phyloP scores from a whole-genome alignment of 139 green algal species.

The Tetraselmis striata region DNA sequence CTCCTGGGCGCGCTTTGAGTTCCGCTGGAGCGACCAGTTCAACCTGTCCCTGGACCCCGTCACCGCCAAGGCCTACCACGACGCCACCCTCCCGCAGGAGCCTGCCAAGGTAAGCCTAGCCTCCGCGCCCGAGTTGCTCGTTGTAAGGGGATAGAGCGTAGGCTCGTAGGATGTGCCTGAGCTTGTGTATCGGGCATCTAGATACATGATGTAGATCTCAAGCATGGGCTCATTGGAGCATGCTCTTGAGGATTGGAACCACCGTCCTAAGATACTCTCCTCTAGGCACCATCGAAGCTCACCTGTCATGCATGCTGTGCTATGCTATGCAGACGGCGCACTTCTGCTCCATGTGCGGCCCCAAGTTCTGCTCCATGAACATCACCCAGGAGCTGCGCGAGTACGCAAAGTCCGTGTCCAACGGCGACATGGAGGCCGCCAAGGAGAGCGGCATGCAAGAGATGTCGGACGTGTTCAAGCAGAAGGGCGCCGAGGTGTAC shows the following conservation, averaged over 20 bases:
- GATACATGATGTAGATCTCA: too few species aligned
- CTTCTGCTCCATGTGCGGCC: conserved; percentile 87
- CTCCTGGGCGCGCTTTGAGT: conserved; percentile 90
- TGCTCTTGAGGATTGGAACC: too few species aligned
- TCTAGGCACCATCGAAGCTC: too few species aligned
- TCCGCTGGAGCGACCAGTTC: conserved; percentile 96
- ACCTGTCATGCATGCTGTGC: too few species aligned
- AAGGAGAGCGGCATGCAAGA: conserved; percentile 58
- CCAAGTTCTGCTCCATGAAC: conserved; percentile 87
- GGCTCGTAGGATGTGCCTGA: too few species aligned
- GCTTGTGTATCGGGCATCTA: too few species aligned
- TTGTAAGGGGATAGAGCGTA: too few species aligned
- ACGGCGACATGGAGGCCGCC: conserved; percentile 5
- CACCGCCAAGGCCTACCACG: conserved; percentile 72
- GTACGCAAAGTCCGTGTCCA: conserved; percentile 27
- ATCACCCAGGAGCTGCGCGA: conserved; percentile 76
- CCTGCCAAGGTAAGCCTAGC: conserved; percentile 54
- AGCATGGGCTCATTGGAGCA: too few species aligned
- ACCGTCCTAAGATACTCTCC: too few species aligned
- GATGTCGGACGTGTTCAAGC: conserved; percentile 78
- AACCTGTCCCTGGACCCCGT: conserved; percentile 87
- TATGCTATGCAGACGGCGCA: conserved; percentile 64
- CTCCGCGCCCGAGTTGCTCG: too few species aligned
- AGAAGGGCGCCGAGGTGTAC: conserved; percentile 68
- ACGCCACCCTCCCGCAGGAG: conserved; percentile 81